Evolutionary conservation across 176 grass and related monocot genomes (phyloP).

Genomic region (Hyparrhenia diplandra): DNA sequence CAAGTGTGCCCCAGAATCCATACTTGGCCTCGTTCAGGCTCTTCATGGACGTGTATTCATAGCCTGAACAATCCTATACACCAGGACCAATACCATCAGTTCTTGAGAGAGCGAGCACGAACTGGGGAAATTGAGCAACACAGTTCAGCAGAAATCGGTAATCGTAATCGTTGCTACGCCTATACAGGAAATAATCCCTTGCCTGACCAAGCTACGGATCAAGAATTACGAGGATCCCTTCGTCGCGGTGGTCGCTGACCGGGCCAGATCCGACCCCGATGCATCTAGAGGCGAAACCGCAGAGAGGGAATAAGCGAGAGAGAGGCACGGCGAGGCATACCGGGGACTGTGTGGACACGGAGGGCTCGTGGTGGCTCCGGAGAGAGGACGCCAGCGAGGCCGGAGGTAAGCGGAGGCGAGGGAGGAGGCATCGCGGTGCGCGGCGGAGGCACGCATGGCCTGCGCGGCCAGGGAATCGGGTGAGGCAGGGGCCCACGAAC

Average conservation of each 20-base stretch:
- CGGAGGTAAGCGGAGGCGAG: constrained; percentile 82
- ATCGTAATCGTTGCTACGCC: not conserved
- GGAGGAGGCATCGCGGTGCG: constrained; percentile 86
- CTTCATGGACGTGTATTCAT: constrained; percentile 83
- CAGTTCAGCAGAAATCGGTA: not conserved
- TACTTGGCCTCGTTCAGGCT: constrained; percentile 86
- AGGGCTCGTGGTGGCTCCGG: constrained; percentile 48
- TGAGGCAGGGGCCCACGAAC: constrained; percentile 25
- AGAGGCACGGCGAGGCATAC: constrained; percentile 16
- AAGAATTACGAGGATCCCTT: constrained; percentile 2
- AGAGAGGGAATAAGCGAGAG: not conserved
- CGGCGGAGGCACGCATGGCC: constrained; percentile 95
- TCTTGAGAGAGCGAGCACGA: not conserved
- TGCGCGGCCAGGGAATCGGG: constrained; percentile 76
- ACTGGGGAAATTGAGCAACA: not conserved
- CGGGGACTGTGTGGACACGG: constrained; percentile 39
- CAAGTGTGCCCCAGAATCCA: constrained; percentile 78
- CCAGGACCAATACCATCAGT: not conserved
- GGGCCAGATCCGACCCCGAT: constrained; percentile 38
- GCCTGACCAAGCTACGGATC: not conserved
- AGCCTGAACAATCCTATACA: constrained; percentile 57
- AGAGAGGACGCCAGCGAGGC: constrained; percentile 23
- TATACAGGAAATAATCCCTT: not conserved
- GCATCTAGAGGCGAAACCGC: constrained; percentile 16
- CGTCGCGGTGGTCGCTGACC: not conserved